Evolutionary conservation across 1,284 basidiomycete species (phyloP).

Genomic region (Schizophyllum amplum): DNA sequence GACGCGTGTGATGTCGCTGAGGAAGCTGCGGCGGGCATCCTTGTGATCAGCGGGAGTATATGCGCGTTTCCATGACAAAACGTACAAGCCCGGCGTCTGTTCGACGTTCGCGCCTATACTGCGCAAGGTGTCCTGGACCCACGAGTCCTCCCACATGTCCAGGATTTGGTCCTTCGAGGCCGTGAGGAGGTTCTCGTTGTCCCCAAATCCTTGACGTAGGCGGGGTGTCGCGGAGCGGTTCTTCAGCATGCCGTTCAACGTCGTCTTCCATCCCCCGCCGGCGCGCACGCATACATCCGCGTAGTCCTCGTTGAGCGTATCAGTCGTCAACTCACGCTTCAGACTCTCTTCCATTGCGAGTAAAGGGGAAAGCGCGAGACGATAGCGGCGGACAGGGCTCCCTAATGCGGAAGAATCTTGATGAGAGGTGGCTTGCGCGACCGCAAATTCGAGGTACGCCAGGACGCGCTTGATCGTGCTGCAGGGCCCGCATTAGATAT

Average conservation of each 20-base stretch:
- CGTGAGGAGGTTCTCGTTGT: constrained; percentile 4
- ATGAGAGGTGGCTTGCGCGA: constrained; percentile 19
- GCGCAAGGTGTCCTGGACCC: constrained; percentile 41
- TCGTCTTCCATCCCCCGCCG: constrained; percentile 48
- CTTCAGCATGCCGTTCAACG: constrained; percentile 12
- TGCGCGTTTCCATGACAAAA: constrained; percentile 10
- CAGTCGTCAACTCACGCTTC: constrained; percentile 31
- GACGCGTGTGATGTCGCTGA: constrained; percentile 58
- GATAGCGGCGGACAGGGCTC: constrained; percentile 27
- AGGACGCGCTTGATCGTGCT: constrained; percentile 36
- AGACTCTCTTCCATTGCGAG: constrained; percentile 50
- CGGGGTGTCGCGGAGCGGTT: neutral
- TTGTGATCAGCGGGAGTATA: neutral
- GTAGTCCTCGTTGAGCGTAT: constrained; percentile 17
- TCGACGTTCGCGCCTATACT: constrained; percentile 30
- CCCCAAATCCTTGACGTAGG: constrained; percentile 1
- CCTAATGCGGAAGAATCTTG: constrained; percentile 12
- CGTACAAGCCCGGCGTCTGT: constrained; percentile 59
- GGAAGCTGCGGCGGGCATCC: constrained; percentile 36
- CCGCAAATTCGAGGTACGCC: constrained; percentile 9
- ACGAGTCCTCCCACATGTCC: constrained; percentile 49
- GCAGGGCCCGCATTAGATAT: constrained; percentile 21
- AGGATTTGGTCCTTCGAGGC: constrained; percentile 40
- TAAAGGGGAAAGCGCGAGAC: constrained; percentile 49
- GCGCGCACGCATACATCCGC: constrained; percentile 47